phyloP scores from a whole-genome alignment of 495 filamentous ascomycete species.

The Ascodesmis nigricans region DNA sequence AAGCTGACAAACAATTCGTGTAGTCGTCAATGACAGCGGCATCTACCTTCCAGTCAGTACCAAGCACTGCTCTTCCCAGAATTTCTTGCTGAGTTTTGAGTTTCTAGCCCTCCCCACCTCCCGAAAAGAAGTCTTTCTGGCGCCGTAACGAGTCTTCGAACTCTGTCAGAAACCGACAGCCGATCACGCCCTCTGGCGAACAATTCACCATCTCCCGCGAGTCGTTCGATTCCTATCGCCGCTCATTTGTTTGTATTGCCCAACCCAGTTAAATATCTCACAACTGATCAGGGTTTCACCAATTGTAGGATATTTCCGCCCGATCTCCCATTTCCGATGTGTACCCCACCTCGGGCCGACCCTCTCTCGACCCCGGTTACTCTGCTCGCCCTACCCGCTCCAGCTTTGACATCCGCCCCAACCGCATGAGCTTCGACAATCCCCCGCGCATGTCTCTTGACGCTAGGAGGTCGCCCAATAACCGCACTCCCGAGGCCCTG shows the following conservation, averaged over 20 bases:
- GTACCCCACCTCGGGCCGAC: conserved; percentile 32
- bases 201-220: conserved; percentile 93
- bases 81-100: conserved; percentile 6
- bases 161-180: conserved; percentile 44
- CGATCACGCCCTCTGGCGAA: conserved; percentile 40
- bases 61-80: conserved; percentile 3
- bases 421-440: conserved; percentile 25
- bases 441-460: conserved; percentile 27
- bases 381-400: conserved; percentile 31
- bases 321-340: conserved; percentile 49
- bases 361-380: conserved; percentile 48
- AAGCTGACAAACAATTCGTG: not conserved
- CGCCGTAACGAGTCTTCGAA: conserved; percentile 41
- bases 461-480: conserved; percentile 30
- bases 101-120: conserved; percentile 52
- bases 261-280: not conserved
- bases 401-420: conserved; percentile 23
- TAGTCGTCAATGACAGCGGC: conserved; percentile 92
- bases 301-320: conserved; percentile 65
- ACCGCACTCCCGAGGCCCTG: conserved; percentile 11
- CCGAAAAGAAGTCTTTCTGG: conserved; percentile 74
- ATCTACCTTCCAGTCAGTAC: conserved; percentile 73
- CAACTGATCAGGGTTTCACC: conserved; percentile 3
- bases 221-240: conserved; percentile 91
- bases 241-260: conserved; percentile 58